These are phyloP conservation scores for Aspergillus japonicus DNA, from an alignment of 2,329 filamentous ascomycete genomes.

Conservation along the genomic window DNA sequence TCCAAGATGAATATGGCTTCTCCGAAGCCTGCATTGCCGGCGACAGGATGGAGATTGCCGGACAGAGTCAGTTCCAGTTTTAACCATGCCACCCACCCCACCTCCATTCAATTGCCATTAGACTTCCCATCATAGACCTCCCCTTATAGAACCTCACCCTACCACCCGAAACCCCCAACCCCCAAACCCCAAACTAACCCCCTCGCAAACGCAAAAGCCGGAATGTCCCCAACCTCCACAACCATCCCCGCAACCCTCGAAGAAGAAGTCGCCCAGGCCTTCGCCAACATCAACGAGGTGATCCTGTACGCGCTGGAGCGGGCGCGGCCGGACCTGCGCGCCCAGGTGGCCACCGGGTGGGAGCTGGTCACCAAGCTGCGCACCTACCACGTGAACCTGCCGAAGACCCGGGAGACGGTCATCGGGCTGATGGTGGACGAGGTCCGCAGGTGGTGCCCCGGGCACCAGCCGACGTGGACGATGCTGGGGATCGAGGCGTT, in stretches of 20 bases:
- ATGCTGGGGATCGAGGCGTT: constrained; percentile 4
- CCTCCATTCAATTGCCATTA: background rate
- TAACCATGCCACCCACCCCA: background rate
- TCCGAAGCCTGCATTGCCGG: constrained; percentile 4
- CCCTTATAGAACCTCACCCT: no score
- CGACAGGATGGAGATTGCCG: constrained; percentile 6
- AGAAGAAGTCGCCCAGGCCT: constrained; percentile 5
- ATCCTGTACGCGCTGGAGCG: constrained; percentile 3
- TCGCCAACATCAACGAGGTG: constrained; percentile 7
- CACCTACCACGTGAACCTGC: constrained; percentile 2
- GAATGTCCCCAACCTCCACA: constrained; percentile 4
- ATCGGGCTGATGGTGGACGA: constrained; percentile 3
- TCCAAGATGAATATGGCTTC: constrained; percentile 4
- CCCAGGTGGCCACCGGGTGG: background rate
- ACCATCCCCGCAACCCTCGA: background rate
- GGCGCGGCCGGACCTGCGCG: background rate
- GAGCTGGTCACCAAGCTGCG: constrained; percentile 1
- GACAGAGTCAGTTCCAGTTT: background rate
- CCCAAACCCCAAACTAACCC: background rate
- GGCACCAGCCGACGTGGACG: constrained; percentile 4
- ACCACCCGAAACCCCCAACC: background rate
- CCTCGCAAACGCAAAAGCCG: background rate
- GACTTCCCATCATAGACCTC: background rate
- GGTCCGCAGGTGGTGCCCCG: constrained; percentile 1
- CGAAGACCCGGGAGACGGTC: background rate